These are phyloP conservation scores for Amphirosellinia nigrospora DNA, from an alignment of 495 filamentous ascomycete genomes.

Conservation along the genomic window DNA sequence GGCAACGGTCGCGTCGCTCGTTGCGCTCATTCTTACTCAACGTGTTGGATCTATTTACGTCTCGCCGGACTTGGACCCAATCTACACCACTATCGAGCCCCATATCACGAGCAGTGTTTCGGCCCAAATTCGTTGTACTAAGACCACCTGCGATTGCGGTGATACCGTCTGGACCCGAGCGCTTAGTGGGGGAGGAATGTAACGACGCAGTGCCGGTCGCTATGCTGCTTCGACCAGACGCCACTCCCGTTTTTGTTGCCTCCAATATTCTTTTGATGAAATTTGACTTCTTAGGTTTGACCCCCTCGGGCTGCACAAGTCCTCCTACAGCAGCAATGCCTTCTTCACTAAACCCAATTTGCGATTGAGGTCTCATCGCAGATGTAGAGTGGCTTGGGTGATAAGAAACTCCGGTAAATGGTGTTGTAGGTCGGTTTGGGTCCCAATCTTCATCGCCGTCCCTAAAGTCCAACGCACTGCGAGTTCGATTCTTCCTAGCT, in stretches of 20 bases:
- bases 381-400: conserved; percentile 77
- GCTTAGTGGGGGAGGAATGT: conserved; percentile 36
- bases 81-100: conserved; percentile 71
- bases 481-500: conserved; percentile 69
- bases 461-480: conserved; percentile 59
- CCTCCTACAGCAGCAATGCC: conserved; percentile 70
- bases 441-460: conserved; percentile 54
- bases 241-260: conserved; percentile 90
- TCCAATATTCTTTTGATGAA: conserved; percentile 98
- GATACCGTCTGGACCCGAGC: conserved; percentile 46
- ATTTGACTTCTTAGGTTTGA: conserved; percentile 84
- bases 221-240: conserved; percentile 85
- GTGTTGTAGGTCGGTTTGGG: conserved; percentile 67
- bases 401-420: conserved; percentile 78
- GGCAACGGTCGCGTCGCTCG: conserved; percentile 87
- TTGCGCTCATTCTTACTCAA: conserved; percentile 84
- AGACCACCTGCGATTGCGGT: conserved; percentile 60
- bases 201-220: conserved; percentile 60
- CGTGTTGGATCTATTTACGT: conserved; percentile 94
- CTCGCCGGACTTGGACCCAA: conserved; percentile 94
- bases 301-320: conserved; percentile 66
- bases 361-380: conserved; percentile 53
- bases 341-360: conserved; percentile 53
- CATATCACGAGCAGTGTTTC: conserved; percentile 68
- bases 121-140: conserved; percentile 40